Evolutionary conservation across 2,329 filamentous ascomycete genomes (phyloP).

Genomic region (Calonectria fujianensis): DNA sequence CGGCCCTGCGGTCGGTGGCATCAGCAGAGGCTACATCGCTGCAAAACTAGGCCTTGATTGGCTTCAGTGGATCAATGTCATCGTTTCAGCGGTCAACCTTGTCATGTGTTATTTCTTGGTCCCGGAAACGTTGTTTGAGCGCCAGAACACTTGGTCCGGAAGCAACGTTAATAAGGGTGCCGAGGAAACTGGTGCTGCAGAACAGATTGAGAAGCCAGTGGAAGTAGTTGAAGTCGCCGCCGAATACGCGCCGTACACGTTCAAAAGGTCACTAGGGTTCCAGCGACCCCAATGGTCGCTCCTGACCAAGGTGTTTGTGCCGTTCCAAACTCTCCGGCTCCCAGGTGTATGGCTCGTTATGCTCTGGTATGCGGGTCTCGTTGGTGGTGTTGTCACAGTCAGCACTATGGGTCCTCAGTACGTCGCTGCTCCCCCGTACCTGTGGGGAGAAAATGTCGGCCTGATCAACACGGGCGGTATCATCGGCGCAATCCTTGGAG

Average conservation of each 20-base stretch:
- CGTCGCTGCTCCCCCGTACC: constrained; percentile 57
- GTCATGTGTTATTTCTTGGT: constrained; percentile 56
- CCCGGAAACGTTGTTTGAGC: constrained; percentile 59
- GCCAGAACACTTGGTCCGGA: constrained; percentile 24
- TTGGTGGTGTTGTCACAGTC: constrained; percentile 60
- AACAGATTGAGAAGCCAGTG: constrained; percentile 5
- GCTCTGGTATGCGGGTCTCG: constrained; percentile 61
- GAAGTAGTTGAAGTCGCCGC: constrained; percentile 1
- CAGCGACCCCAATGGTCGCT: constrained; percentile 32
- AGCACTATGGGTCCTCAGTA: constrained; percentile 59
- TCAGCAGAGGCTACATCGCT: constrained; percentile 61
- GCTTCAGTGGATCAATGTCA: constrained; percentile 58
- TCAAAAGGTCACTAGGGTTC: constrained; percentile 41
- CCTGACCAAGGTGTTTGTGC: constrained; percentile 31
- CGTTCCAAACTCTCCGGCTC: constrained; percentile 48
- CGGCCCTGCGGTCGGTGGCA: constrained; percentile 59
- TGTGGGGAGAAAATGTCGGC: constrained; percentile 59
- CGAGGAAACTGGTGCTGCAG: neutral
- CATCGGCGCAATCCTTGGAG: constrained; percentile 57
- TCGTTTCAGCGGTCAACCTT: constrained; percentile 53
- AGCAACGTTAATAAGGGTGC: neutral
- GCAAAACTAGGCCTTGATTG: constrained; percentile 57
- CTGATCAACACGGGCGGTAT: constrained; percentile 60
- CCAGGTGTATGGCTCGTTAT: constrained; percentile 61
- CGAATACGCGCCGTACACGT: constrained; percentile 30